Conservation (phyloP, 1,139 yeast species). For the Kurtzmaniella natalensis region DNA sequence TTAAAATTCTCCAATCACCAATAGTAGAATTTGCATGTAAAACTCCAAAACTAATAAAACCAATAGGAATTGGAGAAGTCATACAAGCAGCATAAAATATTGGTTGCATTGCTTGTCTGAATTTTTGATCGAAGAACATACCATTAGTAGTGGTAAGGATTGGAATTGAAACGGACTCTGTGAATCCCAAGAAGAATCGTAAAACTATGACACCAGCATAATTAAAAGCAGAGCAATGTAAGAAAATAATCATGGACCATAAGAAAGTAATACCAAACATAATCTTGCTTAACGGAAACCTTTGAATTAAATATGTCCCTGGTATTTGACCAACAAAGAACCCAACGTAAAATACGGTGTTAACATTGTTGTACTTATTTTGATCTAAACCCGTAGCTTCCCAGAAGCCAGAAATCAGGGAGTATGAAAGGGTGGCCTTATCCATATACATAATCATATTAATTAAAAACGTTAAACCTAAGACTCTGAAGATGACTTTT, state of each 20-base stretch:
- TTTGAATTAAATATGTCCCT: constrained; percentile 26
- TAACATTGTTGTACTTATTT: constrained; percentile 30
- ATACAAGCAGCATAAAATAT: constrained; percentile 42
- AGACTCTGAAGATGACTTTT: constrained; percentile 28
- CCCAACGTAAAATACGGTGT: constrained; percentile 37
- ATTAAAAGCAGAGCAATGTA: constrained; percentile 34
- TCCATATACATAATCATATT: constrained; percentile 39
- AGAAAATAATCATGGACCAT: constrained; percentile 37
- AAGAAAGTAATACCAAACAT: constrained; percentile 23
- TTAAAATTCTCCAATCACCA: constrained; percentile 34
- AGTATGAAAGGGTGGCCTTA: constrained; percentile 41
- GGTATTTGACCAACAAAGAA: constrained; percentile 33
- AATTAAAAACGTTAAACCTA: constrained; percentile 29
- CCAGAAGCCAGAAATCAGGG: constrained; percentile 37
- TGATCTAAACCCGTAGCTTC: constrained; percentile 32
- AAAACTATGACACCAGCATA: constrained; percentile 37
- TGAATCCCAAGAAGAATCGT: constrained; percentile 42
- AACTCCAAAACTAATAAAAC: constrained; percentile 44
- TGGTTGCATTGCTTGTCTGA: constrained; percentile 38
- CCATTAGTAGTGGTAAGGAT: constrained; percentile 34
- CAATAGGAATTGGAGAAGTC: constrained; percentile 40
- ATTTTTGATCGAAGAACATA: constrained; percentile 40
- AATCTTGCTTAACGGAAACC: constrained; percentile 26
- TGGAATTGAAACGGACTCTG: constrained; percentile 41
- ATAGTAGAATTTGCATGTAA: constrained; percentile 21